A percentile compares a stretch with the other conserved stretches of the same genome.
Evolutionary conservation across 2,329 filamentous ascomycete species (phyloP).

Genomic region (Fusarium fracticaudum): DNA sequence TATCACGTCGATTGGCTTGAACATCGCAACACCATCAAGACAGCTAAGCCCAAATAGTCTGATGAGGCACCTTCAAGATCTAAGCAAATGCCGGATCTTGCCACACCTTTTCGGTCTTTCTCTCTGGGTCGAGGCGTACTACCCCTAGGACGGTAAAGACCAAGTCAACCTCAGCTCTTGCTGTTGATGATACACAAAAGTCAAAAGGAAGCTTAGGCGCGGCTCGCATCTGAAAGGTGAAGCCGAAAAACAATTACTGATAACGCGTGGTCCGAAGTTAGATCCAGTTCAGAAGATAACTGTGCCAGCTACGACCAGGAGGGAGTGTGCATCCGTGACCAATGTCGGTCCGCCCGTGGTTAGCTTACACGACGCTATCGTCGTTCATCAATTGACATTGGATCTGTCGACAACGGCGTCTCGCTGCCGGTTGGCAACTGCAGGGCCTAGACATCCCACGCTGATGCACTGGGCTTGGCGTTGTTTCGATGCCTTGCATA

Average conservation of each 20-base stretch:
- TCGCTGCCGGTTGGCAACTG: constrained; percentile 11
- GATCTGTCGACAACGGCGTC: constrained; percentile 14
- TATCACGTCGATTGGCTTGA: neutral
- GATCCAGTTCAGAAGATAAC: constrained; percentile 9
- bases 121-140: neutral
- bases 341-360: constrained; percentile 5
- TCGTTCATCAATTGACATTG: constrained; percentile 24
- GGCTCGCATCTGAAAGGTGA: constrained; percentile 3
- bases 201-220: constrained; percentile 6
- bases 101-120: constrained; percentile 29
- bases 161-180: constrained; percentile 2
- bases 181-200: neutral
- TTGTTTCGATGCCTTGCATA: constrained; percentile 21
- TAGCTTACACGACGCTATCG: constrained; percentile 10
- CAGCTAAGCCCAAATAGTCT: neutral
- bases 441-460: neutral
- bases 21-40: constrained; percentile 21
- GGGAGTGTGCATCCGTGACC: constrained; percentile 37
- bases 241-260: neutral
- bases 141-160: constrained; percentile 19
- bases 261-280: constrained; percentile 13
- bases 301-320: constrained; percentile 3
- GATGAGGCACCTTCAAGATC: constrained; percentile 18
- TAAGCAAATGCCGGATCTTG: constrained; percentile 31
- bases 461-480: neutral